phyloP scores from a whole-genome alignment of 306 rosid genomes.

The Vicia villosa region DNA sequence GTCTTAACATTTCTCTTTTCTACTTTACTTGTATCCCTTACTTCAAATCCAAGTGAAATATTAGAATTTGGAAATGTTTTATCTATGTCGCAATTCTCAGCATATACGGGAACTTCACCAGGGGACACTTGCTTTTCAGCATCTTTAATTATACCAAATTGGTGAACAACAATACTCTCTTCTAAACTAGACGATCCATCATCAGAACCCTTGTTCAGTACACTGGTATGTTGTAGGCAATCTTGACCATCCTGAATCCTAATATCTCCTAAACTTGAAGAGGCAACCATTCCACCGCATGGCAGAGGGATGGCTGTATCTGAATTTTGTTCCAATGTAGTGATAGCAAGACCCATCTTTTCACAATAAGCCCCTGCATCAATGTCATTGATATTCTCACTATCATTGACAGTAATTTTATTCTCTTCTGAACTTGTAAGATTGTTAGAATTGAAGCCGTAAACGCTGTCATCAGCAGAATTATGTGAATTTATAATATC shows the following conservation, averaged over 20 bases:
- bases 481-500: conserved; percentile 36
- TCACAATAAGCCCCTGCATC: conserved; percentile 34
- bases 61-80: conserved; percentile 33
- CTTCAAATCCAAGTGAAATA: conserved; percentile 42
- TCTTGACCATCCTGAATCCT: conserved; percentile 41
- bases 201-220: conserved; percentile 41
- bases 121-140: conserved; percentile 38
- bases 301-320: conserved; percentile 37
- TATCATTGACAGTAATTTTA: conserved; percentile 36
- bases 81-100: conserved; percentile 45
- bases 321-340: conserved; percentile 40
- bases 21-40: conserved; percentile 40
- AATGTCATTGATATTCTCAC: conserved; percentile 39
- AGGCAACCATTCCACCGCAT: conserved; percentile 39
- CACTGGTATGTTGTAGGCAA: conserved; percentile 40
- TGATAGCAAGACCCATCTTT: conserved; percentile 35
- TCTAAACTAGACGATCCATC: conserved; percentile 36
- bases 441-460: conserved; percentile 39
- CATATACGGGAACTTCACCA: conserved; percentile 39
- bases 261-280: conserved; percentile 46
- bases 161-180: conserved; percentile 42
- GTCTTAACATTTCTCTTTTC: conserved; percentile 48
- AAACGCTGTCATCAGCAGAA: conserved; percentile 34
- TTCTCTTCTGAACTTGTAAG: conserved; percentile 41
- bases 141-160: conserved; percentile 33